These are phyloP conservation scores for Boletus huronensis DNA, from an alignment of 768 basidiomycete species.

Conservation along the genomic window DNA sequence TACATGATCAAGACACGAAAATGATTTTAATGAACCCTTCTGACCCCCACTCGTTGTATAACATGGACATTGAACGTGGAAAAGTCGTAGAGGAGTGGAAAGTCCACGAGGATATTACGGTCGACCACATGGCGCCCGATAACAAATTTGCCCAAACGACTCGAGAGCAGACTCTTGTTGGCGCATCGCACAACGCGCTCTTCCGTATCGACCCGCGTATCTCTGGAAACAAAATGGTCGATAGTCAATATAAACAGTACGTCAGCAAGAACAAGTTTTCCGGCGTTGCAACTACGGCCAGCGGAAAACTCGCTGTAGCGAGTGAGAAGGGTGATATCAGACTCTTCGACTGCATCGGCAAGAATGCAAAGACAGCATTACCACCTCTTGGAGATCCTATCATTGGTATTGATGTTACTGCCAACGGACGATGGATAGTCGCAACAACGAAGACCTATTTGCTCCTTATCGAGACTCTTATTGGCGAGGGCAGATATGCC, in stretches of 20 bases:
- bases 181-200: slow-evolving; percentile 88
- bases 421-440: slow-evolving; percentile 90
- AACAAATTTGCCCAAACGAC: slow-evolving; percentile 95
- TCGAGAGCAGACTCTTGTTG: slow-evolving; percentile 88
- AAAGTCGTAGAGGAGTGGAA: slow-evolving; percentile 99
- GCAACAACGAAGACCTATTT: slow-evolving; percentile 95
- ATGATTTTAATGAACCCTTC: slow-evolving; percentile 89
- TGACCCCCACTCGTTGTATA: slow-evolving; percentile 79
- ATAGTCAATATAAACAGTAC: slow-evolving; percentile 95
- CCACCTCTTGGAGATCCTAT: slow-evolving; percentile 96
- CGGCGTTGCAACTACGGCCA: slow-evolving; percentile 81
- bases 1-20: slow-evolving; percentile 93
- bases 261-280: slow-evolving; percentile 94
- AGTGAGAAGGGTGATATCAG: slow-evolving; percentile 97
- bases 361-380: slow-evolving; percentile 97
- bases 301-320: slow-evolving; percentile 86
- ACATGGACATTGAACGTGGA: slow-evolving; percentile 89
- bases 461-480: slow-evolving; percentile 90
- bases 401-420: slow-evolving; percentile 89
- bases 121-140: slow-evolving; percentile 88
- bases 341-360: slow-evolving; percentile 92
- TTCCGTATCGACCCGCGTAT: slow-evolving; percentile 98
- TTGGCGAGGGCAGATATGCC: slow-evolving; percentile 83
- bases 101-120: slow-evolving; percentile 83
- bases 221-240: slow-evolving; percentile 88